Base-by-base conservation (phyloP, 768 basidiomycete genomes). In the Collybia nuda region DNA sequence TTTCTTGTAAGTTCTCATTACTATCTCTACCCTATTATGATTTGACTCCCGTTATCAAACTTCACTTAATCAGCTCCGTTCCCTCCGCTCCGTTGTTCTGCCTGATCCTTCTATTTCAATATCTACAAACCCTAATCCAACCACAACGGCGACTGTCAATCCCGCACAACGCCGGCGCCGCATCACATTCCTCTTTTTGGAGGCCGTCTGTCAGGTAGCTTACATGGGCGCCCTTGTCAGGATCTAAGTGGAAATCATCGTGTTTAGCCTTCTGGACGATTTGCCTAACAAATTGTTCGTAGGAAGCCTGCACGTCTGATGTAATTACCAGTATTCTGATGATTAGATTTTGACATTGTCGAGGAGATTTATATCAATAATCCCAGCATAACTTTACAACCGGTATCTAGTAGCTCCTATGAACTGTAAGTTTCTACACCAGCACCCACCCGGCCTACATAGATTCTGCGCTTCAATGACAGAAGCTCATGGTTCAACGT, bases 181-280 rank as follows among this genome's bases (percentile, higher is more conserved):
- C 40, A 90, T 97, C 52, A 85, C 88, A 29, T 97, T 98, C 71
- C 73, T 98, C 44, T 90, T 98, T 65, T 70, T 90, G 17, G 84
- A 94, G 53, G 93, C 93, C 2, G 80, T 89, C 35, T 72, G 77
- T 18, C 95, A 98, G 72, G 72, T 92, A 5, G 56, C 90, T 15
- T 95, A 91, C 63, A 98, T 97, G 94, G 79, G 81, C 24, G 78
- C 90, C 53, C 67, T 98, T 45, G 87, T 91, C 18, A 74, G 90
- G 40, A 68, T 74, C 52, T 72, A 58, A 54, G 3, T 38, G n/a
- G 22, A 40, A 1, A 12, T 42, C n/a, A 19, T 39, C 14, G 43
- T 6, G 48, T 22, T 4, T 18, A 15, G 37, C 14, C n/a, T 24
- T 23, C 38, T 32, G 17, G 21, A 18, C n/a, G 42, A 6, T 28